Evolutionary conservation across 768 basidiomycete species (phyloP), one percentile per base, ranked within the genome.

Genomic region (Strobilomyces dryophilus): DNA sequence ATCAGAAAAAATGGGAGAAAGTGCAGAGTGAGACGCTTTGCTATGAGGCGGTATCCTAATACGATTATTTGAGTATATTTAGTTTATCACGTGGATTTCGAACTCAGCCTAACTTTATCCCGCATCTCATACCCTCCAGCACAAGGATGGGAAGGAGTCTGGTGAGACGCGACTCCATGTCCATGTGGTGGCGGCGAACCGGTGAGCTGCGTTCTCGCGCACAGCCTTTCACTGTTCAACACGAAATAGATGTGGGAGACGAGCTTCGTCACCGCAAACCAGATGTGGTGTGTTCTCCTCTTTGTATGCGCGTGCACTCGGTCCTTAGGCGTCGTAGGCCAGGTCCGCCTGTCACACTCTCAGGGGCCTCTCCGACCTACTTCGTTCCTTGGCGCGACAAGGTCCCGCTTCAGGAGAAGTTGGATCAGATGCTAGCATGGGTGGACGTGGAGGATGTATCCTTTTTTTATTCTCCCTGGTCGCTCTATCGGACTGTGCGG

Each of bases 141-240:
- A n/a, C n/a, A n/a, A n/a, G n/a, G n/a, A n/a, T n/a, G n/a, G n/a
- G n/a, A n/a, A n/a, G n/a, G n/a, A n/a, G n/a, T n/a, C n/a, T n/a
- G n/a, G n/a, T n/a, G n/a, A n/a, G n/a, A n/a, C n/a, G n/a, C n/a
- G n/a, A n/a, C n/a, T 87, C 85, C 82, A 77, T 82, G 52, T 63
- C 87, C 0, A 62, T 73, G 0, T 97, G 93, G 91, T 95, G 94
- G 92, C 68, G 94, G 94, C 42, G 92, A 95, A 66, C 92, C 93
- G 18, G 92, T 94, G 56, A 59, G 81, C 52, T n/a, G n/a, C 21
- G 61, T 69, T 15, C 18, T 7, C 31, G 45, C 14, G 21, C 14
- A 15, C 24, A 21, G 8, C 39, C 27, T 21, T 2, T 24, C 12
- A 9, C 44, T 42, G 27, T 42, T 57, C 26, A 47, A 7, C 18